Evolutionary conservation across 2,329 filamentous ascomycete species (phyloP), one percentile per base, ranked within the genome.

Genomic region (Penicillium sp.): DNA sequence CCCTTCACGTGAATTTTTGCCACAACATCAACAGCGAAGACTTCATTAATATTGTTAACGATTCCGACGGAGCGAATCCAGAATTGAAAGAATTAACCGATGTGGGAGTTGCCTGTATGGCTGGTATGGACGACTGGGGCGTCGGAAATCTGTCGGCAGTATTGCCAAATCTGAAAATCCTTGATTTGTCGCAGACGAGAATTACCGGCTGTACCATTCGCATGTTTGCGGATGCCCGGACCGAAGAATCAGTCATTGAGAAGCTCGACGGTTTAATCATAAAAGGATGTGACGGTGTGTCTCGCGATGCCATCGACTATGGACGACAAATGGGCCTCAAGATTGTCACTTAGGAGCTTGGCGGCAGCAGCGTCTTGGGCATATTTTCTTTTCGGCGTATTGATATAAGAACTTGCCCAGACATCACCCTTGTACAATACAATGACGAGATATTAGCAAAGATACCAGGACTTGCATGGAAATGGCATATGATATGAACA

Each of bases 201-300:
- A 67, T 77, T 6, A 74, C 71, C 5, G 74, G 74, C 0, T 57
- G 65, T 16, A 63, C 69, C 1, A 61, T 76, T 37, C 74, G 72
- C 32, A 61, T 53, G n/a, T 56, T 76, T 22, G 69, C 68, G 2
- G 67, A 72, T 53, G 53, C 62, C 2, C 59, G 57, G 10, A 26
- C 24, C 0, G 56, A 61, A 0, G 60, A 60, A 3, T 47, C 50
- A 6, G 31, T 31, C 7, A 44, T 26, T 6, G 52, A 57, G 32
- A 60, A 57, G n/a, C 49, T 74, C n/a, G 61, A 72, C n/a, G 53
- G 56, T 1, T 26, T 74, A 20, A 57, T 63, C 50, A 50, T 69
- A 5, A 66, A 54, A 20, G 65, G 63, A 9, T 74, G 72, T 32
- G 67, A 70, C 31, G 42, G 57, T 18, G 60, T 74, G 0, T 73